Evolutionary conservation across 1,139 yeast species (phyloP).

Genomic region (Sugiyamaella xylanicola): DNA sequence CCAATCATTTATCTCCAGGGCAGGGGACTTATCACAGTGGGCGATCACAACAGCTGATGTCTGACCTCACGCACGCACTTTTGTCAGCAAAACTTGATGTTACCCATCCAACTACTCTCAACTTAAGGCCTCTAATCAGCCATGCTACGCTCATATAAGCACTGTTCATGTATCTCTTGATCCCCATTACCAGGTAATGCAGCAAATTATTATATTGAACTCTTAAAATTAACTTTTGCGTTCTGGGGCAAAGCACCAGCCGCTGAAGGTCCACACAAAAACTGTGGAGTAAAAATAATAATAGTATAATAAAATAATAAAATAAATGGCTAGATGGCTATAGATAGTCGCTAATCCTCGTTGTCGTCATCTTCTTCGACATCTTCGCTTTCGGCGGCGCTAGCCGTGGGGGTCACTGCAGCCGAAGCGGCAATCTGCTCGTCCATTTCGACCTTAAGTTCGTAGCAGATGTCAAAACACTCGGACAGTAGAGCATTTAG

Average conservation of each 20-base stretch:
- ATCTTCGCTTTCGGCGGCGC: conserved; percentile 16
- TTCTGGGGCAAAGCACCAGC: not conserved
- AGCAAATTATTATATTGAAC: too few species aligned
- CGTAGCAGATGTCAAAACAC: conserved; percentile 91
- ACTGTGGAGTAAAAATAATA: too few species aligned
- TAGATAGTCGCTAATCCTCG: conserved; percentile 3
- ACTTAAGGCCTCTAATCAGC: too few species aligned
- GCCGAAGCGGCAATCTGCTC: conserved; percentile 51
- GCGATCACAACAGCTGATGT: too few species aligned
- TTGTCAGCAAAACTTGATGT: too few species aligned
- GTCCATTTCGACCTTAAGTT: conserved; percentile 83
- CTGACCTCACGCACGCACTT: too few species aligned
- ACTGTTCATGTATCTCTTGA: too few species aligned
- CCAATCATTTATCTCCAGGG: not conserved
- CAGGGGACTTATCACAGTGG: too few species aligned
- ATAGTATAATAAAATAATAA: not conserved
- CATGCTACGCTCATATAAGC: too few species aligned
- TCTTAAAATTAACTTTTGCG: not conserved
- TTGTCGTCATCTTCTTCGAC: conserved; percentile 9
- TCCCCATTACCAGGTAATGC: too few species aligned
- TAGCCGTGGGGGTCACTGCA: conserved; percentile 2
- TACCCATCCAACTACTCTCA: too few species aligned
- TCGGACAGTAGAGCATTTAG: conserved; percentile 87
- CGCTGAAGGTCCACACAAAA: not conserved
- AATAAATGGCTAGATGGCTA: conserved; percentile 4